These are phyloP conservation scores for Apiosordaria backusii DNA, from an alignment of 495 filamentous ascomycete genomes.

Conservation along the genomic window DNA sequence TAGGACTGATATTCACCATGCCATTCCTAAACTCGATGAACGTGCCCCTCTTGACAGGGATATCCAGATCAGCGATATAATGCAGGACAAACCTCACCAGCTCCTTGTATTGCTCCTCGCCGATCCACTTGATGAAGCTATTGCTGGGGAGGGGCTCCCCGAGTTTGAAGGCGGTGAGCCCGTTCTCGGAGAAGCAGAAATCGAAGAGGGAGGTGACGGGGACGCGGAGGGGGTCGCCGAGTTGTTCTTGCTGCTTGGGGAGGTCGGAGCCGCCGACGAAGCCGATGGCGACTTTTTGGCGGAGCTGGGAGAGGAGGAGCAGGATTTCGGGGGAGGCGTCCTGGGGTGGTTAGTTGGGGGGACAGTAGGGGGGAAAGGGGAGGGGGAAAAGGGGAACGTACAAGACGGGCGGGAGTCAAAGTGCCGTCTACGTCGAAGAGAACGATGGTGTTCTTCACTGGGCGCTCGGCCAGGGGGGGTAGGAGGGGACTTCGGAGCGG, in stretches of 20 bases:
- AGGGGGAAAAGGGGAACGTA: conserved; percentile 39
- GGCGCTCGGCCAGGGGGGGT: conserved; percentile 75
- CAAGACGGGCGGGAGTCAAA: conserved; percentile 70
- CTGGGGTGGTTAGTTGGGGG: background rate
- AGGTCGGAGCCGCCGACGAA: conserved; percentile 87
- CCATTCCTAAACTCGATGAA: conserved; percentile 97
- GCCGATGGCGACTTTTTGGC: conserved; percentile 87
- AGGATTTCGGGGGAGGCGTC: conserved; percentile 75
- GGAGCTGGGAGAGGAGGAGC: conserved; percentile 67
- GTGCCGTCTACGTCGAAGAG: conserved; percentile 95
- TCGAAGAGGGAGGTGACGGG: conserved; percentile 82
- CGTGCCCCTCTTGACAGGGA: conserved; percentile 88
- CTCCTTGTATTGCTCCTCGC: conserved; percentile 87
- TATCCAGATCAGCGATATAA: conserved; percentile 84
- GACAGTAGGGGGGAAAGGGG: background rate
- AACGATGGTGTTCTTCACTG: conserved; percentile 81
- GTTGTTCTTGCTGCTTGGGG: conserved; percentile 91
- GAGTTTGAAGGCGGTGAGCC: conserved; percentile 81
- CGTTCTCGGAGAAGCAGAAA: conserved; percentile 95
- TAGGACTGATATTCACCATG: conserved; percentile 92
- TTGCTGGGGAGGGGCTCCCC: conserved; percentile 67
- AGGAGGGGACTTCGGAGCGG: conserved; percentile 25
- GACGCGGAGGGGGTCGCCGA: conserved; percentile 56
- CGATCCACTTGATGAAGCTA: conserved; percentile 88
- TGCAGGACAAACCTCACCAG: conserved; percentile 81